phyloP scores from a whole-genome alignment of 805 yeast species.

The Danielia oregonensis region DNA sequence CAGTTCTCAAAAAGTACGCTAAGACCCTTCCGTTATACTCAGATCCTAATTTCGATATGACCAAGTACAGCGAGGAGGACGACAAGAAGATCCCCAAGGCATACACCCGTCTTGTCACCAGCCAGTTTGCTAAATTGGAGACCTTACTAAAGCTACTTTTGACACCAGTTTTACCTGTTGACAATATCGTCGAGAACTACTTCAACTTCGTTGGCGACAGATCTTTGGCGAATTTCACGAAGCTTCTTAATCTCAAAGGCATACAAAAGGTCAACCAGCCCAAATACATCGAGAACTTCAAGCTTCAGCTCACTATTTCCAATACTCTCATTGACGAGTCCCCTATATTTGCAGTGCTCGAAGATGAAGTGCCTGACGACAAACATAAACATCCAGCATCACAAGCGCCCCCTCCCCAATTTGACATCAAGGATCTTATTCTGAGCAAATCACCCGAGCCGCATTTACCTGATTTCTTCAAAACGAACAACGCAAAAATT shows the following conservation, averaged over 20 bases:
- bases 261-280: conserved; percentile 28
- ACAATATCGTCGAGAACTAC: conserved; percentile 61
- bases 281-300: conserved; percentile 36
- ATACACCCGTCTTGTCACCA: conserved; percentile 42
- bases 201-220: conserved; percentile 64
- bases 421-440: conserved; percentile 8
- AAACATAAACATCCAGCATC: conserved; percentile 13
- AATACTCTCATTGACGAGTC: conserved; percentile 26
- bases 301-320: conserved; percentile 28
- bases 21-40: conserved; percentile 38
- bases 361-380: conserved; percentile 7
- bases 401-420: conserved; percentile 10
- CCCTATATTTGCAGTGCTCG: conserved; percentile 28
- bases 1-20: conserved; percentile 56
- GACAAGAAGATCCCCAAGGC: conserved; percentile 22
- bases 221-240: conserved; percentile 57
- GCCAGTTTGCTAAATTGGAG: conserved; percentile 46
- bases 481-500: conserved; percentile 28
- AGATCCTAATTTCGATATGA: conserved; percentile 36
- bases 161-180: conserved; percentile 58
- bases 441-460: conserved; percentile 26
- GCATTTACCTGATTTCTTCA: conserved; percentile 16
- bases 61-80: conserved; percentile 9
- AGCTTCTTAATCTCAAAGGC: conserved; percentile 63
- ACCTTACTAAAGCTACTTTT: conserved; percentile 64